phyloP scores from a whole-genome alignment of 116 monocot genomes.

The Papilionanthe hybrid region DNA sequence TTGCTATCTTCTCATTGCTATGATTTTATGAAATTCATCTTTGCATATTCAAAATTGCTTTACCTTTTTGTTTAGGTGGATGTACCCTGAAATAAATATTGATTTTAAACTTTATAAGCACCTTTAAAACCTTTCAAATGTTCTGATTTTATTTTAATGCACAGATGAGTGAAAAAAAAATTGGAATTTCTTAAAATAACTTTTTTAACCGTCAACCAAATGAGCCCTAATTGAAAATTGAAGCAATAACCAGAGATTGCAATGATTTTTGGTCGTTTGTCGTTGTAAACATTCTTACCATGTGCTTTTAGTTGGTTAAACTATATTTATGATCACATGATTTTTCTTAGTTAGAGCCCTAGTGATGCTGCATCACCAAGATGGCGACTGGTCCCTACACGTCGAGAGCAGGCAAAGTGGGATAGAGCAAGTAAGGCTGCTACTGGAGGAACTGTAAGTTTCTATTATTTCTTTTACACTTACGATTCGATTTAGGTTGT shows the following conservation, averaged over 20 bases:
- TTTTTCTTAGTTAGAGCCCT: constrained; percentile 23
- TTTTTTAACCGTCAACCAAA: too few species aligned
- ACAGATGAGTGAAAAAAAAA: too few species aligned
- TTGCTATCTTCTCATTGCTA: not conserved
- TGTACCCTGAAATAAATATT: too few species aligned
- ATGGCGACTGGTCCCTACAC: constrained; percentile 84
- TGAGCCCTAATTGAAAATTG: too few species aligned
- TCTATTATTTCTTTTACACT: not conserved
- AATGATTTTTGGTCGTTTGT: not conserved
- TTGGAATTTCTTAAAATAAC: too few species aligned
- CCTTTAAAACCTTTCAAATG: too few species aligned
- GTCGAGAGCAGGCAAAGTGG: constrained; percentile 84
- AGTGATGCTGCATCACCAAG: constrained; percentile 36
- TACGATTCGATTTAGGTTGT: too few species aligned
- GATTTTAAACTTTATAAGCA: too few species aligned
- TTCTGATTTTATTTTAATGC: too few species aligned
- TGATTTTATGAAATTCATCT: not conserved
- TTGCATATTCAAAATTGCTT: not conserved
- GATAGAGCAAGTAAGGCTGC: constrained; percentile 72
- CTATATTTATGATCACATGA: not conserved
- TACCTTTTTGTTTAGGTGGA: not conserved
- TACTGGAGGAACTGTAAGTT: constrained; percentile 79
- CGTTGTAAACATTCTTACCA: too few species aligned
- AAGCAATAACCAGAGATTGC: too few species aligned
- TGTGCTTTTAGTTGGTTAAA: not conserved